A percentile compares a stretch with the other conserved stretches of the same genome.
phyloP scores from a whole-genome alignment of 2,329 filamentous ascomycete species.

The Diplodia seriata region DNA sequence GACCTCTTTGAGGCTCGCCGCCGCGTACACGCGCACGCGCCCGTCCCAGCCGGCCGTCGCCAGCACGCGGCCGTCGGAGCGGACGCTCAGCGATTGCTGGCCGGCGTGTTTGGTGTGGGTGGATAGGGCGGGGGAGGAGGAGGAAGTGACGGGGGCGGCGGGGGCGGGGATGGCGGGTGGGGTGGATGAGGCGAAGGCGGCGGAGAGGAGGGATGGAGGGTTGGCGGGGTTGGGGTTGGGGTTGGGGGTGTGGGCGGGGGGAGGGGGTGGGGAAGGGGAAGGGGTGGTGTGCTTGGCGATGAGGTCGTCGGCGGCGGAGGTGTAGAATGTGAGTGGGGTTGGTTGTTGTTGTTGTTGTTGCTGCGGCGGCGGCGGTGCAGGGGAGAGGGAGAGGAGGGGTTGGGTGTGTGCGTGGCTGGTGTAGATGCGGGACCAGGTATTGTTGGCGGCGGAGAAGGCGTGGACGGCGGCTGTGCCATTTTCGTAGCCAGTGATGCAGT shows the following conservation, averaged over 20 bases:
- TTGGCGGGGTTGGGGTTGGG: not conserved
- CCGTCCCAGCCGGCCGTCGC: constrained; percentile 94
- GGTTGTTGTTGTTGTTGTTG: not conserved
- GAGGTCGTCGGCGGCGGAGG: constrained; percentile 81
- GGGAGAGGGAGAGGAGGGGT: constrained; percentile 73
- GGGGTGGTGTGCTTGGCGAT: constrained; percentile 69
- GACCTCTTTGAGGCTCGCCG: constrained; percentile 81
- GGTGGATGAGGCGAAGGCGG: constrained; percentile 48
- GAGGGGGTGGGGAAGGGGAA: too few relatives aligned
- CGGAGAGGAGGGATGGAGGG: constrained; percentile 19
- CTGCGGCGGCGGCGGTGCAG: constrained; percentile 38
- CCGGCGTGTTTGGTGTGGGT: constrained; percentile 86
- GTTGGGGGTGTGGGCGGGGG: too few relatives aligned
- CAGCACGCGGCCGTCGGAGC: constrained; percentile 82
- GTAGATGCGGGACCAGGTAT: constrained; percentile 63
- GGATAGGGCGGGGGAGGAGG: constrained; percentile 51
- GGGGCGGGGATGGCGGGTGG: constrained; percentile 50
- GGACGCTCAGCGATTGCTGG: constrained; percentile 79
- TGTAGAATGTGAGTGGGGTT: constrained; percentile 67
- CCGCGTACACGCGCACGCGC: constrained; percentile 79
- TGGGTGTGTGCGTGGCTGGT: constrained; percentile 74
- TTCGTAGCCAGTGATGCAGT: constrained; percentile 81
- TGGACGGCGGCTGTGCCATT: constrained; percentile 77
- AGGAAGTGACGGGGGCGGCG: not conserved
- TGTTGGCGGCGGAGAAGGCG: constrained; percentile 55